Base-by-base conservation (phyloP, 495 filamentous ascomycete genomes). In the Aspergillus kassunensis region DNA sequence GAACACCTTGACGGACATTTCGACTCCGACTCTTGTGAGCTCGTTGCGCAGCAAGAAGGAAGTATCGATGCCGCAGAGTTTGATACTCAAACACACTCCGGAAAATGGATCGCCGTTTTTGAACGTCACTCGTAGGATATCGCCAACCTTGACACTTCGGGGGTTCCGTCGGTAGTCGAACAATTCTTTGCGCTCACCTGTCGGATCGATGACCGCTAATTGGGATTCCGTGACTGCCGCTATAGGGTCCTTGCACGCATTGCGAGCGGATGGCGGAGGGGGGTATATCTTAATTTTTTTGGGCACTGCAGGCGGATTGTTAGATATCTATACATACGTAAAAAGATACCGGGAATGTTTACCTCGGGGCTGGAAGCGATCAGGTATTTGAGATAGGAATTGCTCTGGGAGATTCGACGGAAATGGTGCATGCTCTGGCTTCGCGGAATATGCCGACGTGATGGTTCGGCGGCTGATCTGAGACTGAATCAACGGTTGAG, bases 1-100 rank as follows among this genome's bases (percentile, higher is more conserved):
- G 74, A 90, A 97, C 44, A 96, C 74, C 80, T 97, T 99, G 64
- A 85, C 89, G 80, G 89, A 96, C 89, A 96, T 91, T 81, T 99
- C 93, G n/a, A 96, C 90, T 40, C 89, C 88, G 6, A 93, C 81
- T 47, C 86, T 78, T 36, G 83, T 85, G 47, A 99, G 66, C 56
- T 91, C 81, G 60, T 90, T 91, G 21, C 93, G 78, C 46, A 99
- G 75, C 54, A 96, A 68, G 36, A 97, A 80, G 1, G 84, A 86
- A 6, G 89, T 92, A 67, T 99, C 93, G 20, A 95, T 78, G 54
- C 91, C 91, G 6, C 81, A 80, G 30, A 91, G 76, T 23, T 90
- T 84, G 63, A 97, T 92, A 58, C 84, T 87, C 59, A 99, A 66
- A 55, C 85, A 86, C 10, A 95, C 88, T 24, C 93, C 93, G 12